phyloP scores from a whole-genome alignment of 306 rosid genomes.

The Fagus crenata region DNA sequence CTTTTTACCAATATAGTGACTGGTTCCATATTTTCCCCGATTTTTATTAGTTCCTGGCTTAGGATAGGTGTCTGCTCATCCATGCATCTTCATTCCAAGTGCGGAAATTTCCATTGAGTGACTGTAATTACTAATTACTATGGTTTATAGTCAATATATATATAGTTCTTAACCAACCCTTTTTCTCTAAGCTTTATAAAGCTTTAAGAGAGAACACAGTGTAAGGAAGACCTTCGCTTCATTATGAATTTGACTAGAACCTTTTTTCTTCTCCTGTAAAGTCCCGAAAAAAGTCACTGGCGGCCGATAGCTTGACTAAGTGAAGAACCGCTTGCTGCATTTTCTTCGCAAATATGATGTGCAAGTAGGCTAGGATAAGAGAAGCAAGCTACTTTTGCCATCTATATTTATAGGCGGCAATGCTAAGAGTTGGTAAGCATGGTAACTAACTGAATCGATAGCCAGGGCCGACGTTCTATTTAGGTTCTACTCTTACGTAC shows the following conservation, averaged over 20 bases:
- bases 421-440: too few species aligned
- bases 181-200: not conserved
- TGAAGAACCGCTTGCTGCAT: conserved; percentile 9
- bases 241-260: not conserved
- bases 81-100: conserved; percentile 23
- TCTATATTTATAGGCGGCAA: not conserved
- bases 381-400: not conserved
- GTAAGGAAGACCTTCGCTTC: not conserved
- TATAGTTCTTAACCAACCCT: conserved; percentile 1
- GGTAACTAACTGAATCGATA: too few species aligned
- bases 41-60: not conserved
- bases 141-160: not conserved
- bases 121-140: conserved; percentile 15
- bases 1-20: not conserved
- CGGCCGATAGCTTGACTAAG: not conserved
- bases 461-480: not conserved
- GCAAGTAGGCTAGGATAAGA: too few species aligned
- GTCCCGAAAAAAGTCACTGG: not conserved
- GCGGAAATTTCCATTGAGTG: conserved; percentile 19
- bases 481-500: not conserved
- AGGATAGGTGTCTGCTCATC: conserved; percentile 13
- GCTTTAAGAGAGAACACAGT: not conserved
- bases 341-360: not conserved
- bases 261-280: not conserved
- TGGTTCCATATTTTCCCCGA: not conserved